phyloP scores from a whole-genome alignment of 768 basidiomycete genomes.

The Naganishia kalamii region DNA sequence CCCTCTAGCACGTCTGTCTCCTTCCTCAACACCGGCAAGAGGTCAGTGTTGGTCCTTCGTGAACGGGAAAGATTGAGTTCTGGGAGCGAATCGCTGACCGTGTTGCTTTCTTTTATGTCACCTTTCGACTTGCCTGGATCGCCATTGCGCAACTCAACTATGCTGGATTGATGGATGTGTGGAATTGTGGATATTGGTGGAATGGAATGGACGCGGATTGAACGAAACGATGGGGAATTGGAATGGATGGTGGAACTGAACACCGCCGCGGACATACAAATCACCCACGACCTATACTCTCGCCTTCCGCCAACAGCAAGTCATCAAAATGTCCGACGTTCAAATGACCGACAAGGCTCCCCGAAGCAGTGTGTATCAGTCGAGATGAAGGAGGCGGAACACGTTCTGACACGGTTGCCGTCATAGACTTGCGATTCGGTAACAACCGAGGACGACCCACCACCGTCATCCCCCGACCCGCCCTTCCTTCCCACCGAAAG shows the following conservation, averaged over 20 bases:
- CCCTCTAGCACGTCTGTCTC: constrained; percentile 16
- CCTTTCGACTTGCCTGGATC: not conserved
- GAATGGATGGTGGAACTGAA: not conserved
- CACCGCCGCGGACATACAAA: too few relatives aligned
- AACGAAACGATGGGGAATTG: not conserved
- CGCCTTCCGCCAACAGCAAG: not conserved
- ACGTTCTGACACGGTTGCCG: not conserved
- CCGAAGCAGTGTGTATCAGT: constrained; percentile 14
- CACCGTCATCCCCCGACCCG: constrained; percentile 67
- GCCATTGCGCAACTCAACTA: not conserved
- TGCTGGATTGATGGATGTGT: not conserved
- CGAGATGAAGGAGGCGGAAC: not conserved
- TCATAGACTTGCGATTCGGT: constrained; percentile 72
- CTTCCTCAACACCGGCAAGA: constrained; percentile 16
- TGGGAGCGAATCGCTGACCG: constrained; percentile 1
- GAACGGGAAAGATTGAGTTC: not conserved
- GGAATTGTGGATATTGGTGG: not conserved
- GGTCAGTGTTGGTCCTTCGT: not conserved
- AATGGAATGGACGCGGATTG: not conserved
- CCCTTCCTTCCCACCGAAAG: constrained; percentile 84
- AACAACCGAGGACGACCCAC: constrained; percentile 84
- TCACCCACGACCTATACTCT: too few relatives aligned
- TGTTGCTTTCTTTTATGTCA: constrained; percentile 4
- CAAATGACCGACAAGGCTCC: constrained; percentile 19
- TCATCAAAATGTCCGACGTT: constrained; percentile 15